These are phyloP conservation scores for Rubia balearica DNA, from an alignment of 305 asterid species.

Conservation along the genomic window DNA sequence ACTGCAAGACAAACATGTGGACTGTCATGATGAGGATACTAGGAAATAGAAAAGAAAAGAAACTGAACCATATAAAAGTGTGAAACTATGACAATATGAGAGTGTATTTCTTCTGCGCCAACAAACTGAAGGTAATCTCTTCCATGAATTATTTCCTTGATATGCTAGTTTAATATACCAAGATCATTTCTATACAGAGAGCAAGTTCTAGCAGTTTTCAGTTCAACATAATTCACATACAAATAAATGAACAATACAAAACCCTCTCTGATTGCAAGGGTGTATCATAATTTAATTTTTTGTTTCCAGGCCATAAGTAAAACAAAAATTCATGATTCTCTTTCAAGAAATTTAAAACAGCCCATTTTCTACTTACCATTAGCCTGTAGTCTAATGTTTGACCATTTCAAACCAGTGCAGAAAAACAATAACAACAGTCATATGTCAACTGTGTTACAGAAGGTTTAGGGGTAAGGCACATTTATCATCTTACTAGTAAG, in stretches of 20 bases:
- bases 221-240: not conserved
- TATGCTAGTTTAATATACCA: not conserved
- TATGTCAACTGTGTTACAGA: too few species aligned
- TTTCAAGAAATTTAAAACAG: not conserved
- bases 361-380: not conserved
- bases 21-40: conserved; percentile 12
- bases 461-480: too few species aligned
- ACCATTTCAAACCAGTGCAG: not conserved
- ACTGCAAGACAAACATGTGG: conserved; percentile 37
- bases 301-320: not conserved
- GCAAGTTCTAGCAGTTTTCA: not conserved
- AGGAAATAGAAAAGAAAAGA: conserved; percentile 7
- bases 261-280: not conserved
- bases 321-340: not conserved
- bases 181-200: not conserved
- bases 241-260: not conserved
- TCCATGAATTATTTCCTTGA: not conserved
- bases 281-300: not conserved
- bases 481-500: too few species aligned
- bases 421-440: not conserved
- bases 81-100: not conserved
- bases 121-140: not conserved
- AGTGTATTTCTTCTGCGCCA: not conserved
- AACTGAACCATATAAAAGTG: conserved; percentile 5
- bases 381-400: not conserved